These are phyloP conservation scores for Dactylellina parvicollis DNA, from an alignment of 2,329 filamentous ascomycete species.

Conservation along the genomic window DNA sequence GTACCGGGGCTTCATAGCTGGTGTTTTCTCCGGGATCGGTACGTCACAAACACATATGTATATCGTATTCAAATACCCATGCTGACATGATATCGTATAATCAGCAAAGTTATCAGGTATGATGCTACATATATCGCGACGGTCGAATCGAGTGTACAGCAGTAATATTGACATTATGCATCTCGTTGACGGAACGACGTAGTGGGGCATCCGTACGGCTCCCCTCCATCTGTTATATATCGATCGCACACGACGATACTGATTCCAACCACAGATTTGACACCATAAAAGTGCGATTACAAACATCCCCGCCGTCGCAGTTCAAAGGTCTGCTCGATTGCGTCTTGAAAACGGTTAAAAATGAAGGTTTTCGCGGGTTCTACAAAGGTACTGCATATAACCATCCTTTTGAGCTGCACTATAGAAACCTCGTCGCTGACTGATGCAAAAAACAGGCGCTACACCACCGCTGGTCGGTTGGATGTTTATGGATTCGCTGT, in stretches of 20 bases:
- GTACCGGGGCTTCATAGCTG: slow-evolving; percentile 96
- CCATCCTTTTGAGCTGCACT: background rate
- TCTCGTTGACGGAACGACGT: slow-evolving; percentile 25
- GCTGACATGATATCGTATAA: slow-evolving; percentile 40
- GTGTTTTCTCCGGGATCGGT: slow-evolving; percentile 92
- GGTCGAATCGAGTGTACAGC: background rate
- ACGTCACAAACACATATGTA: slow-evolving; percentile 70
- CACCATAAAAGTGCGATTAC: slow-evolving; percentile 94
- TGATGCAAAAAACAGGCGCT: slow-evolving; percentile 65
- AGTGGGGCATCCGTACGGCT: slow-evolving; percentile 70
- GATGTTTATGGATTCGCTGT: slow-evolving; percentile 95
- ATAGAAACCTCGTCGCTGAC: background rate
- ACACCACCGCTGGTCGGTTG: slow-evolving; percentile 91
- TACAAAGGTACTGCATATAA: slow-evolving; percentile 82
- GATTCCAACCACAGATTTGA: slow-evolving; percentile 73
- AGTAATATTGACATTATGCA: background rate
- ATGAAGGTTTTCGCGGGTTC: slow-evolving; percentile 83
- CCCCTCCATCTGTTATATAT: background rate
- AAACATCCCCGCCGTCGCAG: slow-evolving; percentile 79
- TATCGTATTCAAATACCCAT: slow-evolving; percentile 64
- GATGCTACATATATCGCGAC: background rate
- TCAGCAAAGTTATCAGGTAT: slow-evolving; percentile 51
- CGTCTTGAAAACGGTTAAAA: slow-evolving; percentile 80
- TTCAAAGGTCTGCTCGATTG: slow-evolving; percentile 90
- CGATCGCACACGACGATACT: background rate